phyloP scores from a whole-genome alignment of 345 rosid genomes.

The Toxicodendron radicans region DNA sequence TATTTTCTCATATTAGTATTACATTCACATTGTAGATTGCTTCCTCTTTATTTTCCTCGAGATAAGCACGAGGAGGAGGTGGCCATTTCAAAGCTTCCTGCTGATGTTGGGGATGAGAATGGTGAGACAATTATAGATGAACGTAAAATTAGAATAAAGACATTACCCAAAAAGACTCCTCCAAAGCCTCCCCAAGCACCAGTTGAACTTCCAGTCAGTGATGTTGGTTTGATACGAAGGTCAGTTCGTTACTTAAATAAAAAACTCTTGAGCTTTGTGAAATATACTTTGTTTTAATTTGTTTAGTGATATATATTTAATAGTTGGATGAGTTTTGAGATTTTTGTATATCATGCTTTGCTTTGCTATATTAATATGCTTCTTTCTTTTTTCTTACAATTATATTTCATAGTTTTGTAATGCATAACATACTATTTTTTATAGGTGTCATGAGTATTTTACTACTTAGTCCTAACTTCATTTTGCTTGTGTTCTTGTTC shows the following conservation, averaged over 20 bases:
- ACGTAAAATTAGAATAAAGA: slow-evolving; percentile 93
- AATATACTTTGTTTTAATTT: background rate
- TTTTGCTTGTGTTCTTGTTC: too few species aligned
- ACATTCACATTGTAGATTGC: slow-evolving; percentile 55
- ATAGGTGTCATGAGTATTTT: too few species aligned
- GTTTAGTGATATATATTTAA: background rate
- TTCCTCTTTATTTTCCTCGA: slow-evolving; percentile 97
- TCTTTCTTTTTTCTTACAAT: too few species aligned
- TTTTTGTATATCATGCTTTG: too few species aligned
- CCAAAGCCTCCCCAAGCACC: slow-evolving; percentile 58
- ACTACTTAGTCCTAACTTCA: too few species aligned
- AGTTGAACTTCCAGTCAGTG: slow-evolving; percentile 61
- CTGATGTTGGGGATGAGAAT: slow-evolving; percentile 98
- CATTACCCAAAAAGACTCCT: slow-evolving; percentile 72
- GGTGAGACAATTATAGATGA: slow-evolving; percentile 94
- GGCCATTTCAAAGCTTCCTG: slow-evolving; percentile 89
- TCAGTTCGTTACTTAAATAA: slow-evolving; percentile 32
- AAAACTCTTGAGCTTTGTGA: too few species aligned
- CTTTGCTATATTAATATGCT: too few species aligned
- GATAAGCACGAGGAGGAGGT: slow-evolving; percentile 89
- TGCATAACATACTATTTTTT: too few species aligned
- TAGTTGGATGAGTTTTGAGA: background rate
- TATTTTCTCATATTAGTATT: slow-evolving; percentile 16
- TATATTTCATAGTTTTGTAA: too few species aligned
- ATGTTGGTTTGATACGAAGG: slow-evolving; percentile 88